Conservation (phyloP, 2,329 filamentous ascomycete species). For the Ophiostoma sp. region DNA sequence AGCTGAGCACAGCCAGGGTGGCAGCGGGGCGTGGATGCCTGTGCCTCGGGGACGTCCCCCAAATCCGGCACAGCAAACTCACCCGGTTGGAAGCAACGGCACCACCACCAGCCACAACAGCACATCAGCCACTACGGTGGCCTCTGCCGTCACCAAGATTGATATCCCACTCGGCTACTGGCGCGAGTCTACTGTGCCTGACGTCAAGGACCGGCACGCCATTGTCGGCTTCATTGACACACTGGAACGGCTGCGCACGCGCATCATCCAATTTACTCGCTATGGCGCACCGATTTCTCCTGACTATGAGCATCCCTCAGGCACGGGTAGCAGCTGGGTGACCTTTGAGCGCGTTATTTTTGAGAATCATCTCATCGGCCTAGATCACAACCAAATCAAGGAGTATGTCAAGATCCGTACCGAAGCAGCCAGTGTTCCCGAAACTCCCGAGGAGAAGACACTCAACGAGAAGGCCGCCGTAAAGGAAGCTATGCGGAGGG, state of each 20-base stretch:
- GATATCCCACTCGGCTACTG: constrained; percentile 53
- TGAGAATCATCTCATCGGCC: constrained; percentile 48
- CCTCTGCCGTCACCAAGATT: constrained; percentile 32
- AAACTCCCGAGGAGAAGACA: constrained; percentile 37
- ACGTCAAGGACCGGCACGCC: constrained; percentile 48
- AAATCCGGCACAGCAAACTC: neutral
- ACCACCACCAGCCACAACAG: constrained; percentile 34
- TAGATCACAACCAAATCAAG: constrained; percentile 54
- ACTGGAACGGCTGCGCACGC: constrained; percentile 54
- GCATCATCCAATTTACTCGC: constrained; percentile 48
- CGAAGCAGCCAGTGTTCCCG: constrained; percentile 33
- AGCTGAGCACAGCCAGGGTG: neutral
- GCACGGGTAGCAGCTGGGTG: constrained; percentile 59
- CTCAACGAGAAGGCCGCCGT: constrained; percentile 41
- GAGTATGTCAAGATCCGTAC: constrained; percentile 55
- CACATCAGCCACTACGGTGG: constrained; percentile 27
- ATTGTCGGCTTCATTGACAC: constrained; percentile 60
- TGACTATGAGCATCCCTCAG: constrained; percentile 48
- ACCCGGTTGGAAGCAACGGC: neutral
- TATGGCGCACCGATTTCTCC: constrained; percentile 43
- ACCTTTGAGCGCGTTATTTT: constrained; percentile 58
- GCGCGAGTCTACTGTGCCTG: constrained; percentile 51
- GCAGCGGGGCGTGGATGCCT: neutral
- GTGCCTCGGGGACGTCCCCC: neutral
- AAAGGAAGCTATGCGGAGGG: constrained; percentile 42